phyloP scores from a whole-genome alignment of 192 early-diverging fungal species.

The Helicostylum pulchrum region DNA sequence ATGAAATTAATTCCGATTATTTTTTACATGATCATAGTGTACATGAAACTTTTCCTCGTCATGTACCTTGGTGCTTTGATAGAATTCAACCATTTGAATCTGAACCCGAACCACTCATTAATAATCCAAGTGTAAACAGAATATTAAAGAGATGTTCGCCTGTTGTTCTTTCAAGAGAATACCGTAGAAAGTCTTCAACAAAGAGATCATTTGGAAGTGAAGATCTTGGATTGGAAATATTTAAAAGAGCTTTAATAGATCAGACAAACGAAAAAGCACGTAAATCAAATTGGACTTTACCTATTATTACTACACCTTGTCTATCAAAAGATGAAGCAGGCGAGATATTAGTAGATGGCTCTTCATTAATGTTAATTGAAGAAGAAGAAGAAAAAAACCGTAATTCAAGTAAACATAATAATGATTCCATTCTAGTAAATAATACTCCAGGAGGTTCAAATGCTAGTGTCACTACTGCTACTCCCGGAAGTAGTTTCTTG shows the following conservation, averaged over 20 bases:
- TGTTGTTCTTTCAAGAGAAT: constrained; percentile 50
- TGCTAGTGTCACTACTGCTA: not conserved
- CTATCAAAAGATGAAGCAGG: constrained; percentile 23
- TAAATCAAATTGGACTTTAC: constrained; percentile 29
- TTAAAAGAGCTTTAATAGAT: constrained; percentile 23
- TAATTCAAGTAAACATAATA: not conserved
- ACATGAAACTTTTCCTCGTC: constrained; percentile 35
- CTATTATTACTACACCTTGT: constrained; percentile 28
- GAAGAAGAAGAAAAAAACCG: not conserved
- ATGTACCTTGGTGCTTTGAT: constrained; percentile 45
- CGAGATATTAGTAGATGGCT: constrained; percentile 21
- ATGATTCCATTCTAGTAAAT: not conserved
- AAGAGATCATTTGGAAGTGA: constrained; percentile 13
- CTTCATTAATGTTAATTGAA: constrained; percentile 11
- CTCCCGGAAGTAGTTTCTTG: not conserved
- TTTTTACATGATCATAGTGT: constrained; percentile 17
- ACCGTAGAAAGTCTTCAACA: constrained; percentile 24
- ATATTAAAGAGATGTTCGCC: constrained; percentile 44
- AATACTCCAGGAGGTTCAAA: constrained; percentile 5
- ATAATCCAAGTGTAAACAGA: constrained; percentile 40
- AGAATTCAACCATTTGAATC: constrained; percentile 48
- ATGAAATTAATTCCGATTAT: constrained; percentile 9
- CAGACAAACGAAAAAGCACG: constrained; percentile 17
- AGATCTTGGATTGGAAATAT: constrained; percentile 18
- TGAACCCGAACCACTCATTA: constrained; percentile 45